A percentile compares a stretch with the other conserved stretches of the same genome.
Evolutionary conservation across 176 grass and related monocot genomes (phyloP).

Genomic region (Eleusine indica): DNA sequence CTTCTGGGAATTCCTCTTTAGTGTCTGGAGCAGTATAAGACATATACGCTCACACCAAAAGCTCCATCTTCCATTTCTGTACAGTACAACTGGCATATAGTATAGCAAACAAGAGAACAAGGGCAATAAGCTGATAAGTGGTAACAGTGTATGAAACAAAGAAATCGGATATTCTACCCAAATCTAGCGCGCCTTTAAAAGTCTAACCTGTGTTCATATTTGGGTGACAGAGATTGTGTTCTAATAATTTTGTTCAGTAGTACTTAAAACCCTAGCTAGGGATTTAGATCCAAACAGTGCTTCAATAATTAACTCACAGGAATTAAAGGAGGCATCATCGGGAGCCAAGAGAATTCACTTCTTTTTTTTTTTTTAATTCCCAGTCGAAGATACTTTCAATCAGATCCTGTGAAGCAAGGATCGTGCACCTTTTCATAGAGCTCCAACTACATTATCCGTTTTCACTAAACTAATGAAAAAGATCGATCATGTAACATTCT

Average conservation of each 20-base stretch:
- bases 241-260: not conserved
- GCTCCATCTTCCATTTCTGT: not conserved
- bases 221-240: not conserved
- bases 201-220: not conserved
- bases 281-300: not conserved
- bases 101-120: not conserved
- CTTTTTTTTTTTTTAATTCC: not conserved
- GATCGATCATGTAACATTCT: not conserved
- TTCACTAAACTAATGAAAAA: conserved; percentile 33
- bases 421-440: not conserved
- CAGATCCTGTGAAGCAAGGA: not conserved
- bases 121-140: not conserved
- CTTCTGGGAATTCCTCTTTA: conserved; percentile 23
- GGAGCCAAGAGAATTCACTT: not conserved
- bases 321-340: not conserved
- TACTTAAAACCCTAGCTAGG: not conserved
- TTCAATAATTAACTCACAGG: not conserved
- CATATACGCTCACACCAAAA: not conserved
- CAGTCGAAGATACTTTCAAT: conserved; percentile 2
- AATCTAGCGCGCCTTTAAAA: not conserved
- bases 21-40: not conserved
- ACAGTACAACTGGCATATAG: not conserved
- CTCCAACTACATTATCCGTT: not conserved
- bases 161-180: not conserved
- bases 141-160: not conserved